A percentile compares a stretch with the other conserved stretches of the same genome.
phyloP scores from a whole-genome alignment of 75 land plant genomes.

The Sequoia sempervirens region DNA sequence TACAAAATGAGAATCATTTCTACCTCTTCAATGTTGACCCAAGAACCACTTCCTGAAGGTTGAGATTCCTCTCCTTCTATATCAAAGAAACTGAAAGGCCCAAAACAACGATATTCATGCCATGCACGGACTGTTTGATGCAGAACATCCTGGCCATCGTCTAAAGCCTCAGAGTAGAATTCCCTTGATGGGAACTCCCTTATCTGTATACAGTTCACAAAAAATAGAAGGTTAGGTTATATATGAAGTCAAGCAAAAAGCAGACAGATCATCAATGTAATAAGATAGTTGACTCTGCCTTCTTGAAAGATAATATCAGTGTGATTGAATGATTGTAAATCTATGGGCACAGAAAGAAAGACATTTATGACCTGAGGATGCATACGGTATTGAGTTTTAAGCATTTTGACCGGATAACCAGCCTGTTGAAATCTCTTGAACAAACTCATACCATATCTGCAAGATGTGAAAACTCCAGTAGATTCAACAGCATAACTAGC shows the following conservation, averaged over 20 bases:
- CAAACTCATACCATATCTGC: slow-evolving; percentile 84
- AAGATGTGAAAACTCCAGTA: slow-evolving; percentile 4
- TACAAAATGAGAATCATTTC: slow-evolving; percentile 72
- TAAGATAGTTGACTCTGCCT: background rate
- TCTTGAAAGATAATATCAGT: background rate
- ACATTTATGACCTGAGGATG: slow-evolving; percentile 74
- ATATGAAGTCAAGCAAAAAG: slow-evolving; percentile 1
- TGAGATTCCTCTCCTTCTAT: slow-evolving; percentile 76
- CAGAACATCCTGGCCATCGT: slow-evolving; percentile 65
- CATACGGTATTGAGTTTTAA: slow-evolving; percentile 97
- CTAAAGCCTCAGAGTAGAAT: slow-evolving; percentile 70
- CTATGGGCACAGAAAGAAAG: background rate
- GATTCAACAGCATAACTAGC: background rate
- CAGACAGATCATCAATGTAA: background rate
- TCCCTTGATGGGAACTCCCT: slow-evolving; percentile 90
- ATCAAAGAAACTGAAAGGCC: slow-evolving; percentile 94
- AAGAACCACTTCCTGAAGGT: slow-evolving; percentile 76
- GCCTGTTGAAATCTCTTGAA: slow-evolving; percentile 93
- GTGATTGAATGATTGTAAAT: slow-evolving; percentile 4
- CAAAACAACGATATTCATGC: slow-evolving; percentile 87
- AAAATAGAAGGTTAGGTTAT: background rate
- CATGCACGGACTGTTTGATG: slow-evolving; percentile 62
- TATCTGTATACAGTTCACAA: slow-evolving; percentile 49
- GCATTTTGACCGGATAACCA: slow-evolving; percentile 92
- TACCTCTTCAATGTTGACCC: slow-evolving; percentile 77